These are phyloP conservation scores for Vigna trinervia DNA, from an alignment of 306 rosid species.

Conservation along the genomic window DNA sequence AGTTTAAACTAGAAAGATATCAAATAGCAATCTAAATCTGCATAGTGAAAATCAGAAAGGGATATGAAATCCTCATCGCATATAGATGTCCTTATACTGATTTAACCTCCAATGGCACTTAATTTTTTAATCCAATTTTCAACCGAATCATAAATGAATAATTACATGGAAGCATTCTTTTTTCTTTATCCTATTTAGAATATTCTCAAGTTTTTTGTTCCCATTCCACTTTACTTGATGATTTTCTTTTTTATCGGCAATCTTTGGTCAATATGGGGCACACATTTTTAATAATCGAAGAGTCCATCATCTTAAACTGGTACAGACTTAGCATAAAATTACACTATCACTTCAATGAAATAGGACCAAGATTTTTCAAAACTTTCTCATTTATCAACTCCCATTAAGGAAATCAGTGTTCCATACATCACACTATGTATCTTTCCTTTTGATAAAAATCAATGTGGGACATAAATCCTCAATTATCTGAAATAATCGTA, in stretches of 20 bases:
- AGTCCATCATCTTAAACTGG: background rate
- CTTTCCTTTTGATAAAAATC: background rate
- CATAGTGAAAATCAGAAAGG: background rate
- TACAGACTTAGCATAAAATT: background rate
- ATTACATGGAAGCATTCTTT: background rate
- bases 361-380: background rate
- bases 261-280: background rate
- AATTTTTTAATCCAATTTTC: background rate
- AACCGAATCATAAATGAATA: background rate
- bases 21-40: conserved; percentile 30
- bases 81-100: background rate
- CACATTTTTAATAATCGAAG: background rate
- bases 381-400: background rate
- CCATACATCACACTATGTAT: too few relatives aligned
- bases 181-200: background rate
- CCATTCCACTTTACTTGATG: background rate
- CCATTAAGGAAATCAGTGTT: background rate
- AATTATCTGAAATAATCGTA: background rate
- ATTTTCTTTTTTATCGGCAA: too few relatives aligned
- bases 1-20: background rate
- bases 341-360: background rate
- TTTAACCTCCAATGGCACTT: background rate
- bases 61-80: too few relatives aligned
- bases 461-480: background rate
- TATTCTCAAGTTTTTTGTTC: conserved; percentile 17